A percentile compares a stretch with the other conserved stretches of the same genome.
phyloP scores from a whole-genome alignment of 2,329 filamentous ascomycete genomes.

The Pyricularia grisea region DNA sequence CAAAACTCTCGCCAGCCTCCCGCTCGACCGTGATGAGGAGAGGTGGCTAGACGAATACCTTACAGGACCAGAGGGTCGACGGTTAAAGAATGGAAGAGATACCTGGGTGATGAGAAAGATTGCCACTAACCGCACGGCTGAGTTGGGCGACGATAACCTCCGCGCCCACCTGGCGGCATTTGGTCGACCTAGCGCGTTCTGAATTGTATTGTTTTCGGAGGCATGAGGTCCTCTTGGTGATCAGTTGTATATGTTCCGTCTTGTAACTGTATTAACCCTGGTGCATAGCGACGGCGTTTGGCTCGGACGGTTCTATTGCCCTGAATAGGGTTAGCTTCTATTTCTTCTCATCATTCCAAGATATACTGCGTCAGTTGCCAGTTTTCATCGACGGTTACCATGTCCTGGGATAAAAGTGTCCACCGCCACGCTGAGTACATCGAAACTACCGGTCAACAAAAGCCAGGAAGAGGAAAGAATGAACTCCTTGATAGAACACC shows the following conservation, averaged over 20 bases:
- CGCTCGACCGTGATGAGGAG: constrained; percentile 63
- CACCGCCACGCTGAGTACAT: too few relatives aligned
- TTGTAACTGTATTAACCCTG: background rate
- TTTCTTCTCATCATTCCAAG: too few relatives aligned
- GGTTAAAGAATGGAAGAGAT: constrained; percentile 57
- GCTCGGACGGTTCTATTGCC: background rate
- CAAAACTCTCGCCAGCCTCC: constrained; percentile 53
- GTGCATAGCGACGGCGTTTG: constrained; percentile 5
- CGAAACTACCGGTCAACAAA: too few relatives aligned
- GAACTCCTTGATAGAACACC: too few relatives aligned
- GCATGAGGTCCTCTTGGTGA: background rate
- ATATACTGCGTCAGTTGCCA: background rate
- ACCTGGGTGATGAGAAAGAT: constrained; percentile 67
- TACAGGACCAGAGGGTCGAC: constrained; percentile 53
- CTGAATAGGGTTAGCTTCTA: background rate
- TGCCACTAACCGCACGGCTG: constrained; percentile 50
- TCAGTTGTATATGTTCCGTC: background rate
- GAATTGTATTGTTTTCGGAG: background rate
- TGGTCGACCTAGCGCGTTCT: background rate
- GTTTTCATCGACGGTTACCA: background rate
- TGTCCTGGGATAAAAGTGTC: background rate
- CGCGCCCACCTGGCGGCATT: constrained; percentile 1
- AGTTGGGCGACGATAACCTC: constrained; percentile 29
- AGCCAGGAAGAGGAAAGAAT: too few relatives aligned
- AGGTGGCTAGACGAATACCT: constrained; percentile 64